Base-by-base conservation (phyloP, 2,329 filamentous ascomycete genomes). In the Alternaria atra region DNA sequence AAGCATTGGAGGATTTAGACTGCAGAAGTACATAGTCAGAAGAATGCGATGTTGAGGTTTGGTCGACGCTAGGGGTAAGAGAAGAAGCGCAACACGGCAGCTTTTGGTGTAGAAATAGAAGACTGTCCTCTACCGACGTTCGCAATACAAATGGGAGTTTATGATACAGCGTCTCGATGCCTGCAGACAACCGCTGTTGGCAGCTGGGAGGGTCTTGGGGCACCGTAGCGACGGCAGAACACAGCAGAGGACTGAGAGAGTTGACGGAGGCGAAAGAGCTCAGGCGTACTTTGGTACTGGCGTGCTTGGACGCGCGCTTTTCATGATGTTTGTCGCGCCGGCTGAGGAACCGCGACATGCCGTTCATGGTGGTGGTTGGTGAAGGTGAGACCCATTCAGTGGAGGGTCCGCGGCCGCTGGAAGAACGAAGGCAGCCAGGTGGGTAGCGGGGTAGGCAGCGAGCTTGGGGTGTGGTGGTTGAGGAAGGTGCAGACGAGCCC, bases 301-400 rank as follows among this genome's bases (percentile, higher is more conserved):
- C 58, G 58, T 73, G 62, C 61, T 77, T 79, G 52, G 72, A 71
- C 39, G 63, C 58, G 67, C 74, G 77, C 67, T 79, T 79, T 64
- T 79, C 78, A 52, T 70, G 70, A 60, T 77, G 68, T 77, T 82
- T 92, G 72, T 92, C 90, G 67, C 90, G 87, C 68, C 90, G 84
- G 77, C 87, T 91, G 61, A 91, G 87, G 76, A 93, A 89, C 71
- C 90, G 88, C 74, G 86, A 88, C 64, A 85, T 80, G 73, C 80
- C 81, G 71, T 80, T 82, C 81, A 84, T 83, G 64, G 66, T 80
- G 66, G 60, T 54, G 60, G 61, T 40, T 37, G 59, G 32, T n/a
- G 50, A 51, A 52, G 50, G 50, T 29, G 60, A 50, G 34, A 55
- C 60, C 64, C 69, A 73, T 73, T 5, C 64, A 74, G 67, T 47